Evolutionary conservation across 805 yeast genomes (phyloP).

Genomic region (Scheffersomyces stipitis): DNA sequence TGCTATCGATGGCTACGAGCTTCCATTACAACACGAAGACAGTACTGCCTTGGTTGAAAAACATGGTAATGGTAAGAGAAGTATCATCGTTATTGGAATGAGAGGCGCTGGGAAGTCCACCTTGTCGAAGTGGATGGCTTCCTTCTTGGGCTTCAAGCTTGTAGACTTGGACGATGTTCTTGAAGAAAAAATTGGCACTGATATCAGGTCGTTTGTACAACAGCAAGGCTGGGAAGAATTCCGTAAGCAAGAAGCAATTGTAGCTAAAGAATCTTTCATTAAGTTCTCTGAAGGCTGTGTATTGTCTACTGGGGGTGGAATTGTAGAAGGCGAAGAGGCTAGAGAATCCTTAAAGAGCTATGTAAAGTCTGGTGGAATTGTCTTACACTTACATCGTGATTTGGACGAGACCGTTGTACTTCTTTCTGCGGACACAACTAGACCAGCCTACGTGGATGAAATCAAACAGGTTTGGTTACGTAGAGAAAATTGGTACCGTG

Average conservation of each 20-base stretch:
- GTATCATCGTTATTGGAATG: conserved; percentile 90
- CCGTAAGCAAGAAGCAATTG: conserved; percentile 61
- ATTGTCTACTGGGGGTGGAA: conserved; percentile 95
- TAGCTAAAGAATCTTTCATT: conserved; percentile 51
- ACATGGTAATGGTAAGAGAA: conserved; percentile 43
- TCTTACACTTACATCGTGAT: conserved; percentile 87
- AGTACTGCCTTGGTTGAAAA: conserved; percentile 17
- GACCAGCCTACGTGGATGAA: conserved; percentile 87
- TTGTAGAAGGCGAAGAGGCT: conserved; percentile 75
- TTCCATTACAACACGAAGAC: conserved; percentile 22
- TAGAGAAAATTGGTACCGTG: conserved; percentile 76
- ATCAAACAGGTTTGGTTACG: conserved; percentile 80
- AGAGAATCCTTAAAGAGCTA: conserved; percentile 62
- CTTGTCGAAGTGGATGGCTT: conserved; percentile 75
- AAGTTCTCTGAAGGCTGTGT: conserved; percentile 52
- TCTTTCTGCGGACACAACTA: conserved; percentile 70
- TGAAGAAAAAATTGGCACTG: conserved; percentile 50
- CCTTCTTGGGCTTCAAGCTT: conserved; percentile 62
- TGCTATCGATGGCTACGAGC: conserved; percentile 70
- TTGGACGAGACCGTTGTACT: conserved; percentile 76
- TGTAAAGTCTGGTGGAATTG: conserved; percentile 64
- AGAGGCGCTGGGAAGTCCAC: conserved; percentile 97
- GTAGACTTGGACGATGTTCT: conserved; percentile 77
- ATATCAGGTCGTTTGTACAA: conserved; percentile 62
- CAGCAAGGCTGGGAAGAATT: conserved; percentile 85